Percentiles rank a stretch among this genome's conserved stretches.
Conservation (phyloP, 305 asterid genomes). For the Fraxinus sp. region DNA sequence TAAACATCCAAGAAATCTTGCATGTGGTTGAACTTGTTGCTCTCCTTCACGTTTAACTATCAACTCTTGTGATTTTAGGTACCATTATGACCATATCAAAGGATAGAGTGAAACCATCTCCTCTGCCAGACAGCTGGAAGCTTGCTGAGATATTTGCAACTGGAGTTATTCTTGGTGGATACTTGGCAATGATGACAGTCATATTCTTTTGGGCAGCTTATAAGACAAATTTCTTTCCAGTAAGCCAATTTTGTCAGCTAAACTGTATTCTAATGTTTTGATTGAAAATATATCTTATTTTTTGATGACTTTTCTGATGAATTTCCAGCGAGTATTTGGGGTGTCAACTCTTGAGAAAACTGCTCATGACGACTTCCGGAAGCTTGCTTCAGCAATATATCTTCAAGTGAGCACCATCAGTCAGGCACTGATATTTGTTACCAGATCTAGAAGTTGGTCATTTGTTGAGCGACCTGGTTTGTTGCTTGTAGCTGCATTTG, state of each 20-base stretch:
- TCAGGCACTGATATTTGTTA: slow-evolving; percentile 92
- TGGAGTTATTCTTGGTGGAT: slow-evolving; percentile 71
- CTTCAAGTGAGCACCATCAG: slow-evolving; percentile 99
- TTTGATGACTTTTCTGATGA: slow-evolving; percentile 9
- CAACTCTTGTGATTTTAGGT: slow-evolving; percentile 38
- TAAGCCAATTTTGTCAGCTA: slow-evolving; percentile 26
- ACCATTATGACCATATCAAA: slow-evolving; percentile 82
- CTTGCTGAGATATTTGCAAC: slow-evolving; percentile 72
- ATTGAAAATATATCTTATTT: background rate
- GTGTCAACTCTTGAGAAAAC: slow-evolving; percentile 92
- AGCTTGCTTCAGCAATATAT: slow-evolving; percentile 95
- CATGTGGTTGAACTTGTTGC: slow-evolving; percentile 7
- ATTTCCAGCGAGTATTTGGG: slow-evolving; percentile 66
- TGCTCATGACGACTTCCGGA: slow-evolving; percentile 86
- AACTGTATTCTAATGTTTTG: background rate
- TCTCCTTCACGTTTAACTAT: slow-evolving; percentile 15
- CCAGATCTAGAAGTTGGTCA: slow-evolving; percentile 95
- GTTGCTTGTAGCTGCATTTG: slow-evolving; percentile 77
- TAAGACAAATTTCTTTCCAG: slow-evolving; percentile 69
- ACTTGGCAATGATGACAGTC: slow-evolving; percentile 82
- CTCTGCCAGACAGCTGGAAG: slow-evolving; percentile 85
- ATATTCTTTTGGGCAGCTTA: slow-evolving; percentile 78
- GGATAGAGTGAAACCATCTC: slow-evolving; percentile 78
- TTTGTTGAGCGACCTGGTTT: slow-evolving; percentile 90
- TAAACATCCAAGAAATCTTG: background rate